Evolutionary conservation across 1,284 basidiomycete genomes (phyloP).

Genomic region (Mycena citricolor): DNA sequence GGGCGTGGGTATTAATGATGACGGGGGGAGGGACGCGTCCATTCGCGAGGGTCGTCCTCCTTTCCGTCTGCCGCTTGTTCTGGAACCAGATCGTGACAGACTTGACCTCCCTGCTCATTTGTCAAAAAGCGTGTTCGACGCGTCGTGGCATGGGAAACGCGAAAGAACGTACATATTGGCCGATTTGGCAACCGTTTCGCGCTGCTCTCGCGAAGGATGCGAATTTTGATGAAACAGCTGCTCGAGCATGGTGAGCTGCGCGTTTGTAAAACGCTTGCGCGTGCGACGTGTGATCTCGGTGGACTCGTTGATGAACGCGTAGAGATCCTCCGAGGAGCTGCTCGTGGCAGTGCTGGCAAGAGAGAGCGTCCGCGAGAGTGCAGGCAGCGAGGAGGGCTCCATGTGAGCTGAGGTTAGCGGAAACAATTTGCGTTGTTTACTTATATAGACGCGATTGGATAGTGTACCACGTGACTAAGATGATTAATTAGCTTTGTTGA

Average conservation of each 20-base stretch:
- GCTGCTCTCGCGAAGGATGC: slow-evolving; percentile 70
- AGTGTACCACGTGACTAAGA: no score
- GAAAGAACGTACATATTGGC: slow-evolving; percentile 61
- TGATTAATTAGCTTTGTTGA: no score
- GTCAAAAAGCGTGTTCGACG: slow-evolving; percentile 16
- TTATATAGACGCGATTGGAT: no score
- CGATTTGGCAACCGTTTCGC: slow-evolving; percentile 58
- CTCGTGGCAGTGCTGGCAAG: slow-evolving; percentile 11
- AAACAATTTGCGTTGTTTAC: no score
- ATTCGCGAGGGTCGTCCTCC: slow-evolving; percentile 50
- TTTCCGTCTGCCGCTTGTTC: slow-evolving; percentile 77
- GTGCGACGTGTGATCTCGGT: slow-evolving; percentile 42
- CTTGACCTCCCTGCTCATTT: slow-evolving; percentile 61
- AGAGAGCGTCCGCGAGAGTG: slow-evolving; percentile 17
- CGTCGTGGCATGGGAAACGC: slow-evolving; percentile 12
- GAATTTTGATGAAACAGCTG: slow-evolving; percentile 66
- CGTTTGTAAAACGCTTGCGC: slow-evolving; percentile 66
- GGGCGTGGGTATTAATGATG: slow-evolving; percentile 28
- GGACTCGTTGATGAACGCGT: slow-evolving; percentile 21
- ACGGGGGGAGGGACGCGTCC: slow-evolving; percentile 33
- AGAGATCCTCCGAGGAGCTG: slow-evolving; percentile 22
- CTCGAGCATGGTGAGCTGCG: slow-evolving; percentile 71
- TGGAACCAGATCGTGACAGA: slow-evolving; percentile 83
- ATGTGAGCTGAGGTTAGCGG: no score
- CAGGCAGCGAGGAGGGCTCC: no score